Base-by-base conservation (phyloP, 2,329 filamentous ascomycete species). In the Trichoderma sp. region DNA sequence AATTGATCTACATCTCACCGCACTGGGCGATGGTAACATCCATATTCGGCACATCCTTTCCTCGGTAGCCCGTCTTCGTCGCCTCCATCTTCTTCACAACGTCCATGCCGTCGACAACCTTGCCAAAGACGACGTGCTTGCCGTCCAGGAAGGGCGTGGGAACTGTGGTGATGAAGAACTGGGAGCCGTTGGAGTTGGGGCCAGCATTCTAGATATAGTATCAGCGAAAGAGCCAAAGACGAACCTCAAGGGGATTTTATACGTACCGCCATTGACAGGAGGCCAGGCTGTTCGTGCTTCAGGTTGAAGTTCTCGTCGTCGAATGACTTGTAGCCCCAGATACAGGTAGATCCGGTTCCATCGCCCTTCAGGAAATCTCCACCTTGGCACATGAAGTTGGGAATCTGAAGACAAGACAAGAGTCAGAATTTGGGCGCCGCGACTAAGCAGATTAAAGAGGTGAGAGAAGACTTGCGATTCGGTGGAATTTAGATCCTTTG, bases 141-240 rank as follows among this genome's bases (percentile, higher is more conserved):
- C 87, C 88, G 80, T 98, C 91, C 30, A 99, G 83, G 77, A 96
- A 96, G 1, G 93, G 93, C 0, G 95, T 96, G 5, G 91, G 85
- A 2, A 91, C 91, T 0, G 92, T 96, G 2, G 94, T 97, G 82
- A 98, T 95, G 85, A 99, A 99, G 85, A 99, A 99, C 77, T 98
- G 96, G 70, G 89, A 94, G 46, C 96, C 96, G 79, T 98, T 98
- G 73, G 92, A 95, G 81, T 97, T 91, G 66, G 92, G 91, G 1
- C 95, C 95, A 32, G 92, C 91, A 78, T 97, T 97, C 91, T 96
- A 71, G 7, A 49, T 5, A 6, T 7, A 13, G 61, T 56, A 64
- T 39, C 32, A 61, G 60, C n/a, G 11, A 39, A 28, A 11, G 30
- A 13, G 28, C n/a, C 21, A 49, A 51, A 6, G 10, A 21, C n/a